Evolutionary conservation across 768 basidiomycete genomes (phyloP).

Genomic region (Rhizopogon sp.): DNA sequence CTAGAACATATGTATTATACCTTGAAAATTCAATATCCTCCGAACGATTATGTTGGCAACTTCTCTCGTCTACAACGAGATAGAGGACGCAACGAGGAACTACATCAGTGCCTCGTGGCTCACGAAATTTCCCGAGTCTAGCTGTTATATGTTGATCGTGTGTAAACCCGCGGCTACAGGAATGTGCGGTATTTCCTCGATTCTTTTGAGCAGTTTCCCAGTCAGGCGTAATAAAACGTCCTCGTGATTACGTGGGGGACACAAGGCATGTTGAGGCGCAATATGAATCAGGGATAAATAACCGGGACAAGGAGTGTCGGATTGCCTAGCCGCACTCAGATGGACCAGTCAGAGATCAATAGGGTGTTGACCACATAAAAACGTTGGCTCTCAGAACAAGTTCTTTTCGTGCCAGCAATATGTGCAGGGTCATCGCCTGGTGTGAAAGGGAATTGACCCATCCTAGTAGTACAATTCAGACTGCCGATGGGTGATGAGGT

Average conservation of each 20-base stretch:
- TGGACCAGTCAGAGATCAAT: background rate
- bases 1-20: background rate
- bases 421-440: background rate
- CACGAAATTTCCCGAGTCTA: background rate
- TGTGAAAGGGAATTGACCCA: background rate
- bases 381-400: background rate
- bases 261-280: slow-evolving; percentile 1
- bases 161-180: slow-evolving; percentile 20
- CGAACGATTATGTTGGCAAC: slow-evolving; percentile 5
- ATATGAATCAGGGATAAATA: background rate
- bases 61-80: slow-evolving; percentile 8
- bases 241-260: background rate
- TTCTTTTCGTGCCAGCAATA: background rate
- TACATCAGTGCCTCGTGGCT: slow-evolving; percentile 4
- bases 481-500: background rate
- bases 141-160: slow-evolving; percentile 6
- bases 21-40: background rate
- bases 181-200: slow-evolving; percentile 13
- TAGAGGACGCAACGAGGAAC: slow-evolving; percentile 4
- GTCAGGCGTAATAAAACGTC: slow-evolving; percentile 2
- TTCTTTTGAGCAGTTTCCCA: slow-evolving; percentile 7
- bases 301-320: slow-evolving; percentile 1
- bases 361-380: background rate
- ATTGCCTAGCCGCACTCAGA: background rate
- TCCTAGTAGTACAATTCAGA: background rate